phyloP scores from a whole-genome alignment of 208 protist species.

The Phytomonas sp. region DNA sequence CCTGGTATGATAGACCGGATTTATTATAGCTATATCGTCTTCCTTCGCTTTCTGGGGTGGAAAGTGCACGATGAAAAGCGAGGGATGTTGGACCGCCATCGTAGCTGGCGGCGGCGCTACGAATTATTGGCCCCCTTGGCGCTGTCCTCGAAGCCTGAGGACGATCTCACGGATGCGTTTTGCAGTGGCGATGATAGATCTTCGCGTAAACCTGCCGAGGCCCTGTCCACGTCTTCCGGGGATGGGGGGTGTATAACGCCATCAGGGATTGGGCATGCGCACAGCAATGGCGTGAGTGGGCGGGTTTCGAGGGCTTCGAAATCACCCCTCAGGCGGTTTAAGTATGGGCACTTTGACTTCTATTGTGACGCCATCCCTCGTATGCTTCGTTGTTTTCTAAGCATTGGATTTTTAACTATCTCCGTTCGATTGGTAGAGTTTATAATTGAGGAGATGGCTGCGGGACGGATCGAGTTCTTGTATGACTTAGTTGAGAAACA shows the following conservation, averaged over 20 bases:
- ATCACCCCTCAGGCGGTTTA: background rate
- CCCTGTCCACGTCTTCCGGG: background rate
- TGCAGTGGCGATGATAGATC: background rate
- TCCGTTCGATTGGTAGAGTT: constrained; percentile 75
- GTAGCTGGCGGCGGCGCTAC: constrained; percentile 58
- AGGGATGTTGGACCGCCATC: constrained; percentile 76
- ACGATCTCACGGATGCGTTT: background rate
- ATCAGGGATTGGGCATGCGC: background rate
- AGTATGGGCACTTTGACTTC: constrained; percentile 32
- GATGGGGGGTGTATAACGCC: background rate
- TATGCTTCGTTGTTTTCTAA: constrained; percentile 56
- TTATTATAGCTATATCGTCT: constrained; percentile 82
- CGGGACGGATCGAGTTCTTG: constrained; percentile 39
- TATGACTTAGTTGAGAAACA: constrained; percentile 26
- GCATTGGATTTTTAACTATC: constrained; percentile 52
- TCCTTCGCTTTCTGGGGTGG: constrained; percentile 86
- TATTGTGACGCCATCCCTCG: constrained; percentile 42
- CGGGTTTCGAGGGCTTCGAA: background rate
- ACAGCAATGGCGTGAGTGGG: background rate
- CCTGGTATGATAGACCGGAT: constrained; percentile 64
- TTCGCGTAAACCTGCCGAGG: background rate
- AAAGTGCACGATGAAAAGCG: constrained; percentile 70
- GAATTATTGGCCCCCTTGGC: constrained; percentile 16
- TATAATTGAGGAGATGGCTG: constrained; percentile 66
- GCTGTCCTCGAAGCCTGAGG: background rate